Percentiles rank a stretch among this genome's conserved stretches.
Conservation (phyloP, 2,329 filamentous ascomycete species). For the Pestalotiopsis sp. region DNA sequence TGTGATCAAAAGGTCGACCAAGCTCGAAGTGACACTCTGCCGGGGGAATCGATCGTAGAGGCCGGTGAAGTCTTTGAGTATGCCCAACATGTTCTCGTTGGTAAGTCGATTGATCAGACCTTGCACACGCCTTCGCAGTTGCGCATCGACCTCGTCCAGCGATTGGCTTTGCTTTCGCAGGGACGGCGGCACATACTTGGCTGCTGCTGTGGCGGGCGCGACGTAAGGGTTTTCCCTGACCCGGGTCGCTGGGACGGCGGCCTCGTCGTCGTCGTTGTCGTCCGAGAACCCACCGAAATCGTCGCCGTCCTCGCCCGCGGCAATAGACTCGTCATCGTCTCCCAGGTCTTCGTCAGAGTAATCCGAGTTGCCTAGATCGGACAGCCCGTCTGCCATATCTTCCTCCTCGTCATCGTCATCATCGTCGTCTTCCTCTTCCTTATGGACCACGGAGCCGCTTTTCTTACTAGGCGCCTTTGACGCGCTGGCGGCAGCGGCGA, state of each 20-base stretch:
- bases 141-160: conserved; percentile 67
- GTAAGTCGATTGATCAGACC: conserved; percentile 92
- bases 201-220: conserved; percentile 61
- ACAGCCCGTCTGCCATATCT: conserved; percentile 39
- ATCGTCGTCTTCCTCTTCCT: conserved; percentile 29
- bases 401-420: conserved; percentile 24
- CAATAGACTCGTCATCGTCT: conserved; percentile 41
- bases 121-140: conserved; percentile 79
- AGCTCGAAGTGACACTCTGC: conserved; percentile 81
- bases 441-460: conserved; percentile 19
- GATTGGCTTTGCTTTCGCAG: conserved; percentile 66
- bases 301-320: conserved; percentile 30
- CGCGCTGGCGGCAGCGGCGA: conserved; percentile 14
- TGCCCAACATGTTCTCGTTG: conserved; percentile 84
- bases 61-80: conserved; percentile 79
- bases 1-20: conserved; percentile 78
- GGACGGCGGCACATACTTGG: conserved; percentile 90
- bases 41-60: conserved; percentile 83
- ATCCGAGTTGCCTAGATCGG: conserved; percentile 13
- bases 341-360: conserved; percentile 36
- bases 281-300: conserved; percentile 43
- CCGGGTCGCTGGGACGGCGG: conserved; percentile 41
- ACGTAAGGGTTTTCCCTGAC: conserved; percentile 86
- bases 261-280: conserved; percentile 32
- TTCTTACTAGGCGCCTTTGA: background rate